Conservation (phyloP, 345 rosid species). For the Corchorus olitorius region DNA sequence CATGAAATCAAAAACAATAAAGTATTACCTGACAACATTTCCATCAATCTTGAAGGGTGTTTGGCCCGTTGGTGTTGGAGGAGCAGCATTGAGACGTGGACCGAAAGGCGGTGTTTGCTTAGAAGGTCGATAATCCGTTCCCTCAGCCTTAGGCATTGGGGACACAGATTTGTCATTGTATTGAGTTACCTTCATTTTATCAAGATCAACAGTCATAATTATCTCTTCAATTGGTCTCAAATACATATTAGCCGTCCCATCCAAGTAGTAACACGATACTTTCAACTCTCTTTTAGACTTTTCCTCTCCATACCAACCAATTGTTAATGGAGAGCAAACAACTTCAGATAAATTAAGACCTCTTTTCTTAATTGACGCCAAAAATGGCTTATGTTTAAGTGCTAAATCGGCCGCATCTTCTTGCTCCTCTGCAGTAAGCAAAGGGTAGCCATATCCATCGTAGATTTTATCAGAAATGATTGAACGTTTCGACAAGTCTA, state of each 20-base stretch:
- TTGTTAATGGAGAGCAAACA: conserved; percentile 25
- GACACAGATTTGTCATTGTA: background rate
- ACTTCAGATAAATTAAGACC: conserved; percentile 31
- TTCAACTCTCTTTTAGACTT: conserved; percentile 15
- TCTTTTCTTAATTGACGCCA: conserved; percentile 24
- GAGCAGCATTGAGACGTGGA: conserved; percentile 9
- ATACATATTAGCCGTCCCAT: conserved; percentile 22
- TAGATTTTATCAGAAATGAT: conserved; percentile 25
- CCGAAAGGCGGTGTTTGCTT: conserved; percentile 16
- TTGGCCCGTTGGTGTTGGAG: background rate
- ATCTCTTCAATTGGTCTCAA: conserved; percentile 33
- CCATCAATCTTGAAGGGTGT: conserved; percentile 25
- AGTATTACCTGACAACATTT: conserved; percentile 21
- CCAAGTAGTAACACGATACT: conserved; percentile 2
- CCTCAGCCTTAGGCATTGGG: conserved; percentile 27
- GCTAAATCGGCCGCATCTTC: conserved; percentile 20
- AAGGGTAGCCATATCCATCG: conserved; percentile 35
- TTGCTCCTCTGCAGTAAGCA: conserved; percentile 21
- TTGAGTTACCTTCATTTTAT: conserved; percentile 24
- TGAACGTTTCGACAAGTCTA: conserved; percentile 24
- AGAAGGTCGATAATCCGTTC: conserved; percentile 24
- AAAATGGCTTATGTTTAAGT: conserved; percentile 29
- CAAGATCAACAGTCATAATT: conserved; percentile 11
- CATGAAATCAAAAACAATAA: too few relatives aligned
- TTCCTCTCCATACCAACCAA: conserved; percentile 41